Evolutionary conservation across 768 basidiomycete genomes (phyloP).

Genomic region (Auriculariales sp.): DNA sequence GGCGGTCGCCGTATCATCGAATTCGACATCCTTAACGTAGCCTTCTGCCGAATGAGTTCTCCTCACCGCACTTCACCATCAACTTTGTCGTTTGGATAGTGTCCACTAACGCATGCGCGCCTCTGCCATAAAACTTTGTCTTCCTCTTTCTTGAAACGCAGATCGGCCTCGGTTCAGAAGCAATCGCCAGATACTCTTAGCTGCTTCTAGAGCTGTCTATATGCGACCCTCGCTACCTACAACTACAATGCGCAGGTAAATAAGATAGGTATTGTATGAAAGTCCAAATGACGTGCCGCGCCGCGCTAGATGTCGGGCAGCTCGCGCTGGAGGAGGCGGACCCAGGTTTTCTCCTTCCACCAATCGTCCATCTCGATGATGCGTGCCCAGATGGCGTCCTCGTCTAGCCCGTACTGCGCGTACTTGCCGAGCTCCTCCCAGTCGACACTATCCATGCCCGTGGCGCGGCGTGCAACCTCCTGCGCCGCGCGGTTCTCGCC

Average conservation of each 20-base stretch:
- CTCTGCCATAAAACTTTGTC: too few relatives aligned
- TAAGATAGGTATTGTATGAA: too few relatives aligned
- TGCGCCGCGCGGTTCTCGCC: conserved; percentile 74
- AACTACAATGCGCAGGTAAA: not conserved
- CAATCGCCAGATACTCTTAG: not conserved
- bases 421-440: conserved; percentile 51
- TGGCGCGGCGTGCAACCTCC: conserved; percentile 69
- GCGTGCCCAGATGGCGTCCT: conserved; percentile 73
- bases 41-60: too few relatives aligned
- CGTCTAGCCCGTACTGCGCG: conserved; percentile 74
- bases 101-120: too few relatives aligned
- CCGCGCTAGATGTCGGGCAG: conserved; percentile 49
- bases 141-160: too few relatives aligned
- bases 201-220: not conserved
- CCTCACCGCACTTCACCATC: too few relatives aligned
- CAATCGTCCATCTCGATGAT: conserved; percentile 75
- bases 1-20: too few relatives aligned
- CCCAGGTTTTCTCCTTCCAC: conserved; percentile 92
- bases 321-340: conserved; percentile 64
- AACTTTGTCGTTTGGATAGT: too few relatives aligned
- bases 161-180: not conserved
- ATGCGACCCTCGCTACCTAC: not conserved
- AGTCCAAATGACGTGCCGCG: not conserved
- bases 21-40: too few relatives aligned
- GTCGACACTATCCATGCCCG: conserved; percentile 20